phyloP scores from a whole-genome alignment of 305 asterid species.

The Withania somnifera region DNA sequence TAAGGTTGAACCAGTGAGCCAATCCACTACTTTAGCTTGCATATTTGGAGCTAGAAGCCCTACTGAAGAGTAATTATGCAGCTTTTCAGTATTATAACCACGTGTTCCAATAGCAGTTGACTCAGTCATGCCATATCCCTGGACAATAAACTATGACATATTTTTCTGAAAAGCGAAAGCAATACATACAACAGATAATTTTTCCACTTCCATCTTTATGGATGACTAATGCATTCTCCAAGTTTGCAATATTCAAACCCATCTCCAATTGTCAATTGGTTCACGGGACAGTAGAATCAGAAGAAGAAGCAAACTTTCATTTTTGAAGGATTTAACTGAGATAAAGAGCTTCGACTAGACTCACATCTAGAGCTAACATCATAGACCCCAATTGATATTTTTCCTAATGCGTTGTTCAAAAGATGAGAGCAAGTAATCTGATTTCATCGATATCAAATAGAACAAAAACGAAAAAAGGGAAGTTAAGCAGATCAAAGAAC shows the following conservation, averaged over 20 bases:
- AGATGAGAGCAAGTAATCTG: not conserved
- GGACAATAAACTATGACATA: conserved; percentile 5
- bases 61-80: conserved; percentile 38
- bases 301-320: not conserved
- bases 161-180: not conserved
- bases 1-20: conserved; percentile 37
- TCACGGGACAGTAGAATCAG: not conserved
- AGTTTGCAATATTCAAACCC: not conserved
- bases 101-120: conserved; percentile 68
- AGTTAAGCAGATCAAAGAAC: not conserved
- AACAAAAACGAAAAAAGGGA: not conserved
- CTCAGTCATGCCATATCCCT: conserved; percentile 93
- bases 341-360: not conserved
- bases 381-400: not conserved
- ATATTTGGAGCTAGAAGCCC: conserved; percentile 60
- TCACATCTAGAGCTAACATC: not conserved
- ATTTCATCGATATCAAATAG: not conserved
- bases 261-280: not conserved
- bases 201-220: not conserved
- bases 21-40: conserved; percentile 67
- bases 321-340: not conserved
- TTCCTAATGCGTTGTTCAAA: not conserved
- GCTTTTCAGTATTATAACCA: conserved; percentile 41
- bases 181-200: not conserved
- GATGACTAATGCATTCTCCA: not conserved